Evolutionary conservation across 164 flowering plant genomes (phyloP), one percentile per base, ranked within the genome.

Genomic region (Tetracentron sinense): DNA sequence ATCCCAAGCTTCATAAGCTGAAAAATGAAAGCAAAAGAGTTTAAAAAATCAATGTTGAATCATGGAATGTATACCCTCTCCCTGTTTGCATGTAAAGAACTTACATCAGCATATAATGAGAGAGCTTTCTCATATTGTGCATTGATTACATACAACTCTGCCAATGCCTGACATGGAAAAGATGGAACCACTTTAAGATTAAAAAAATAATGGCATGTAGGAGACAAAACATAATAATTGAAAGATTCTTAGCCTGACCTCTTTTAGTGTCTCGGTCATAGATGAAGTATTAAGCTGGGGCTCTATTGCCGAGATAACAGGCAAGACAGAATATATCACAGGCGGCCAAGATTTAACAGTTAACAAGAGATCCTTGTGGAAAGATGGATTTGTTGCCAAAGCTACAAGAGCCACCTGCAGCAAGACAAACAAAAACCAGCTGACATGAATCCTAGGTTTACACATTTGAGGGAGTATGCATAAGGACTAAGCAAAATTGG

Each of bases 261-360:
- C 97, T 79, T 85, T 90, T 50, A 95, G 91, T 4, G 82, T 77
- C 70, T 92, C 89, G 60, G 97, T 91, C 85, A 83, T 76, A n/a
- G 92, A 89, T 31, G 96, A 80, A 64, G 93, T 80, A 74, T 83
- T 87, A 25, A 90, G 84, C 77, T 95, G 97, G 56, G 99, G 90
- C 68, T 95, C 99, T 63, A 95, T 85, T 47, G 96, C 97, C 22
- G 97, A 79, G 63, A 95, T 85, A 54, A 95, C 88, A 56, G 96
- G 88, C 79, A 78, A 61, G 19, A 85, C 77, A 76, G 97, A 92
- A 79, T 95, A 95, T 68, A 91, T 78, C 44, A 54, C 76, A 58
- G 80, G 77, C n/a, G 97, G 95, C 99, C 99, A 95, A 67, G 92
- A 77, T 76, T 83, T 95, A 44, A 95, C 82, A 67, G 87, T 87